These are phyloP conservation scores for Linum trigynum DNA, from an alignment of 345 rosid genomes.

Conservation along the genomic window DNA sequence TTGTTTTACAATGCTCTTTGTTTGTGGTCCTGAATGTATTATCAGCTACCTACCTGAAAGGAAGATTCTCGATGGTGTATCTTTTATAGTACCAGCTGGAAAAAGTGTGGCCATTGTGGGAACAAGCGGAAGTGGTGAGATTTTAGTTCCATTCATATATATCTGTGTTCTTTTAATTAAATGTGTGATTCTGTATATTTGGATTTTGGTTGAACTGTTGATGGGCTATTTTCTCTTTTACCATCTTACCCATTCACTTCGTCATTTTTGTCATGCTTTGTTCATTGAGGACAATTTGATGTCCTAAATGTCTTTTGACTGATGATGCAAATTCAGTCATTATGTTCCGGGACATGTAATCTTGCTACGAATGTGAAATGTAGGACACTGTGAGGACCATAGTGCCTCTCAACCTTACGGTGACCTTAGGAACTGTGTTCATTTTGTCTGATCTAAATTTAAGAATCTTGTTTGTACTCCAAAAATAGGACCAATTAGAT, in stretches of 20 bases:
- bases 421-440: background rate
- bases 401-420: background rate
- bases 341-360: background rate
- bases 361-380: background rate
- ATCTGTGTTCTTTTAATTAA: no score
- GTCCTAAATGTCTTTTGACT: background rate
- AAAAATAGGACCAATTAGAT: no score
- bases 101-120: constrained; percentile 98
- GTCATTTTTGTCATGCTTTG: background rate
- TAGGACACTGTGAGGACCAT: background rate
- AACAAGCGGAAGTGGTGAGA: constrained; percentile 96
- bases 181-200: no score
- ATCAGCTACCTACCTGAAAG: constrained; percentile 73
- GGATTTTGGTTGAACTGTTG: no score
- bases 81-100: constrained; percentile 84
- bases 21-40: constrained; percentile 17
- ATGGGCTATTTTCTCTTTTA: no score
- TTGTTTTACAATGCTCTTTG: constrained; percentile 4
- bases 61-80: constrained; percentile 83
- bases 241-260: no score
- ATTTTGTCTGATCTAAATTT: background rate
- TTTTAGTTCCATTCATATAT: background rate
- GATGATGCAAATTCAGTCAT: background rate
- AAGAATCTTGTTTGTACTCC: no score
- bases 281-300: background rate